Percentiles rank a stretch among this genome's conserved stretches.
phyloP scores from a whole-genome alignment of 345 rosid genomes.

The Erysimum cheiranthoides region DNA sequence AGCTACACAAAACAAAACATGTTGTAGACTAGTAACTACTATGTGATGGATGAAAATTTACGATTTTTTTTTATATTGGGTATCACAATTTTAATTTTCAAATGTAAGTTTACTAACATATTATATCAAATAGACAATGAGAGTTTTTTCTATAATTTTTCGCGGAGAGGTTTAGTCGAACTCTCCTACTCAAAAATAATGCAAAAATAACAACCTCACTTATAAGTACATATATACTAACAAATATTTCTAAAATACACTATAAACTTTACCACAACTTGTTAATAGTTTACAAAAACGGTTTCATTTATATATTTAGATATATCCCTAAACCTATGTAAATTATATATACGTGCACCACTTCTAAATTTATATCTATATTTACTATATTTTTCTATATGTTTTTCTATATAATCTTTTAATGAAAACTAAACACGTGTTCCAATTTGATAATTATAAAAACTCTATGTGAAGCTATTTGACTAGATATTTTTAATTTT shows the following conservation, averaged over 20 bases:
- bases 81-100: not conserved
- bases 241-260: too few species aligned
- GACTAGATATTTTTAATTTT: not conserved
- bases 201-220: too few species aligned
- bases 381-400: not conserved
- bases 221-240: too few species aligned
- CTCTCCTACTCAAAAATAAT: too few species aligned
- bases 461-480: too few species aligned
- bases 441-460: not conserved
- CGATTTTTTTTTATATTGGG: not conserved
- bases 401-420: not conserved
- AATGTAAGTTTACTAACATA: not conserved
- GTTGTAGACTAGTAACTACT: not conserved
- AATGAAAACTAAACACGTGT: not conserved
- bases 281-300: not conserved
- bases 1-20: slow-evolving; percentile 1
- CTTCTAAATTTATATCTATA: not conserved
- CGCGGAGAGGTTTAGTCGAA: too few species aligned
- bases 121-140: too few species aligned
- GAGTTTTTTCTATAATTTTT: too few species aligned
- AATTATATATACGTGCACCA: not conserved
- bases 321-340: not conserved
- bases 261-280: too few species aligned
- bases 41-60: not conserved
- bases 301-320: not conserved